Evolutionary conservation across 148 eudicot species (phyloP).

Genomic region (Heliosperma pusillum): DNA sequence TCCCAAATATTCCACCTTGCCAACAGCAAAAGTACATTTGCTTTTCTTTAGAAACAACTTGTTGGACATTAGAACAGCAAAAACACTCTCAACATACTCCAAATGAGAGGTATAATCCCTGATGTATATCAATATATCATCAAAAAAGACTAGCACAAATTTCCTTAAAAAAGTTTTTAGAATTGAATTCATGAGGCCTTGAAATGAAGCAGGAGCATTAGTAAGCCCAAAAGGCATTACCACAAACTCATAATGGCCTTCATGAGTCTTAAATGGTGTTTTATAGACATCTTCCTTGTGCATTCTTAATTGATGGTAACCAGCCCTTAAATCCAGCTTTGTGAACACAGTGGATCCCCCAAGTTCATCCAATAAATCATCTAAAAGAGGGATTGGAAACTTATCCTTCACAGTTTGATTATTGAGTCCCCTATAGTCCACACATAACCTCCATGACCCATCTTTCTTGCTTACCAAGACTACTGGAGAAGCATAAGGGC

Average conservation of each 20-base stretch:
- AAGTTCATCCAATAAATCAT: too few species aligned
- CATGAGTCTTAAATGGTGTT: background rate
- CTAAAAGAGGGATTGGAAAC: too few species aligned
- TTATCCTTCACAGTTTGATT: too few species aligned
- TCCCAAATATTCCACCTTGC: background rate
- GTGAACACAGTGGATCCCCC: too few species aligned
- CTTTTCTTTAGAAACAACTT: background rate
- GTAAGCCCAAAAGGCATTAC: conserved; percentile 1
- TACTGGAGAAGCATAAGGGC: too few species aligned
- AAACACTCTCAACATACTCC: too few species aligned
- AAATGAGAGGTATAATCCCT: background rate
- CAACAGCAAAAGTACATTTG: background rate
- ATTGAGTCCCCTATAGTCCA: too few species aligned
- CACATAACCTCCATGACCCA: too few species aligned
- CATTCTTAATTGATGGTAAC: background rate
- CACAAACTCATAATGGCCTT: background rate
- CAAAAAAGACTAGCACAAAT: conserved; percentile 8
- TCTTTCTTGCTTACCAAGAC: too few species aligned
- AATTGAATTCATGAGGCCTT: background rate
- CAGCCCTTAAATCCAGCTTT: background rate
- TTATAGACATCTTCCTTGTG: background rate
- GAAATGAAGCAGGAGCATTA: background rate
- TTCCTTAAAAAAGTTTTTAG: background rate
- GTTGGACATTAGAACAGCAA: too few species aligned
- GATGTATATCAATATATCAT: background rate